These are phyloP conservation scores for Fusarium newnesense DNA, from an alignment of 2,329 filamentous ascomycete genomes.

Conservation along the genomic window DNA sequence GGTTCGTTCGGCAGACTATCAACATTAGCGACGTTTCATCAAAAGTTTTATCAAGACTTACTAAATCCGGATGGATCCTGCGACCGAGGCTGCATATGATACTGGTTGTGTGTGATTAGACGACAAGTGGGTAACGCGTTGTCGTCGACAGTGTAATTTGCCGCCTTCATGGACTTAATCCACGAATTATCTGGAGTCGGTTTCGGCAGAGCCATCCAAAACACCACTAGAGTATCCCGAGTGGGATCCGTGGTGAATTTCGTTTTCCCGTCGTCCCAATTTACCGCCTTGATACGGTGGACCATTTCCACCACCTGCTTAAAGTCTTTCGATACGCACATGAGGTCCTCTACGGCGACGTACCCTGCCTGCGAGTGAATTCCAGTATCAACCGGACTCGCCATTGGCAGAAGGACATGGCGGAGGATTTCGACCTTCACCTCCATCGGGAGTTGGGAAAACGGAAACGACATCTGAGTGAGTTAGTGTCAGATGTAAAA, in stretches of 20 bases:
- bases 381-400: background rate
- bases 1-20: background rate
- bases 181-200: background rate
- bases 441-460: background rate
- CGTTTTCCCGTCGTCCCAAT: background rate
- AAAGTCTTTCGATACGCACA: background rate
- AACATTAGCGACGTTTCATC: background rate
- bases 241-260: background rate
- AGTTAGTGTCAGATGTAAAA: background rate
- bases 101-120: background rate
- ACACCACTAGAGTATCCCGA: background rate
- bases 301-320: background rate
- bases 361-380: rapidly evolving
- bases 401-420: background rate
- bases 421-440: background rate
- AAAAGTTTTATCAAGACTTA: background rate
- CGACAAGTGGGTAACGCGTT: background rate
- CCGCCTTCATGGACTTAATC: background rate
- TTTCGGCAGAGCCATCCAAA: background rate
- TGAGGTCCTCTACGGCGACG: background rate
- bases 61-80: background rate
- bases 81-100: background rate
- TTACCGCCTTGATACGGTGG: background rate
- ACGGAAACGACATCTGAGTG: background rate
- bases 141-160: background rate